Evolutionary conservation across 2,329 filamentous ascomycete species (phyloP).

Genomic region (Amauroascus verrucosus): DNA sequence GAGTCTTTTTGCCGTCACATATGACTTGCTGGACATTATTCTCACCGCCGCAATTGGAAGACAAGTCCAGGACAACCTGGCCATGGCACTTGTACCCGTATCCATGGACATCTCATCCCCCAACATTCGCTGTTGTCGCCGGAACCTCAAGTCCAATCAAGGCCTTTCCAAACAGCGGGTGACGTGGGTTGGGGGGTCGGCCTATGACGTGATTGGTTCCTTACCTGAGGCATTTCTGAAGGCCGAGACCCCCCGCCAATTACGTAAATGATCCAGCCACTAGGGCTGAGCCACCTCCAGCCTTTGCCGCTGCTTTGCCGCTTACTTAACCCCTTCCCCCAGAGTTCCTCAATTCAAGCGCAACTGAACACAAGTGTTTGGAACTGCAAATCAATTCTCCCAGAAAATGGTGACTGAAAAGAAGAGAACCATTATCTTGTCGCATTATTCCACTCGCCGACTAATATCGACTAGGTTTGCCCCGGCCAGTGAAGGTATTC

Average conservation of each 20-base stretch:
- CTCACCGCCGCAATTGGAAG: constrained; percentile 5
- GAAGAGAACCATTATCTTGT: background rate
- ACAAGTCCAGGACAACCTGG: background rate
- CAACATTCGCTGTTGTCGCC: constrained; percentile 2
- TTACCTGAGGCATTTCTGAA: constrained; percentile 2
- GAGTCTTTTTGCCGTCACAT: background rate
- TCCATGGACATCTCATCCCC: background rate
- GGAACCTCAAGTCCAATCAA: background rate
- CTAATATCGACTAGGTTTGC: background rate
- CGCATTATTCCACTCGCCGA: background rate
- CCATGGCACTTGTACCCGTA: background rate
- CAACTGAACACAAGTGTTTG: too few species aligned
- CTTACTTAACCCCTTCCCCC: background rate
- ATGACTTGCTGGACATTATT: background rate
- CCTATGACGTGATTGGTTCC: background rate
- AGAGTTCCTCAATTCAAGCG: too few species aligned
- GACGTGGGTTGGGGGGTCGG: background rate
- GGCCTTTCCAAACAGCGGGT: background rate
- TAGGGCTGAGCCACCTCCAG: constrained; percentile 4
- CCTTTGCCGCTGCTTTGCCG: background rate
- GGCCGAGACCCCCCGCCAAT: constrained; percentile 2
- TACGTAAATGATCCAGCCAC: constrained; percentile 6
- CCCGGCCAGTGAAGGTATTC: background rate
- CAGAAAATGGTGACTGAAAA: too few species aligned
- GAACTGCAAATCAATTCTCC: too few species aligned